A percentile compares a stretch with the other conserved stretches of the same genome.
Conservation (phyloP, 345 rosid species). For the Erucastrum elatum region DNA sequence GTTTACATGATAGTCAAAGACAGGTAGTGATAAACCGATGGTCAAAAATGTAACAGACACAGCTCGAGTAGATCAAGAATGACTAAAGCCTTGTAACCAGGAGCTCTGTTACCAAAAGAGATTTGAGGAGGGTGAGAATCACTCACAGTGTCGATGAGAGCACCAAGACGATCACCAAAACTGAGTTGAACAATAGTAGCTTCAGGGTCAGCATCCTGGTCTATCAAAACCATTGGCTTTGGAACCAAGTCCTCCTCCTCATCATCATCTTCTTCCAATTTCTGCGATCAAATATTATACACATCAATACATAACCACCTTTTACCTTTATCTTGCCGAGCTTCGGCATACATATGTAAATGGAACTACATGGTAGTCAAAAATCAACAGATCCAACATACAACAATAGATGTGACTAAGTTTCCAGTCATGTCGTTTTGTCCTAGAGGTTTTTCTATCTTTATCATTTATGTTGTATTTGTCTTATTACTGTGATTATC, state of each 20-base stretch:
- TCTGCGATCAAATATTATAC: slow-evolving; percentile 42
- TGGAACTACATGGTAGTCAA: no score
- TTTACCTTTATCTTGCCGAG: no score
- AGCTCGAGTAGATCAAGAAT: no score
- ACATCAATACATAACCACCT: no score
- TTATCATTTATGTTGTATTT: no score
- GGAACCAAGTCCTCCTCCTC: slow-evolving; percentile 42
- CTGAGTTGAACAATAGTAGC: slow-evolving; percentile 84
- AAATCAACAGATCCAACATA: no score
- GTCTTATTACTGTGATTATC: no score
- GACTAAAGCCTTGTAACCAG: neutral
- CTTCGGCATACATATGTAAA: no score
- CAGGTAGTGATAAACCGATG: neutral
- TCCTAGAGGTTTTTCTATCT: no score
- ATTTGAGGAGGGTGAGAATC: neutral
- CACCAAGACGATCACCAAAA: slow-evolving; percentile 96
- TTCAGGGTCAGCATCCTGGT: slow-evolving; percentile 84
- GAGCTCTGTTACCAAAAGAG: neutral
- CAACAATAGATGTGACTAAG: no score
- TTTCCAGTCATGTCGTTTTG: no score
- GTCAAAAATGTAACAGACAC: neutral
- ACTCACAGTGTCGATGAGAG: slow-evolving; percentile 83
- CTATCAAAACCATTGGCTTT: slow-evolving; percentile 64
- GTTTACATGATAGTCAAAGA: neutral
- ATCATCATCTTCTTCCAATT: slow-evolving; percentile 49